Base-by-base conservation (phyloP, 1,139 yeast genomes). In the Taphrina flavorubra region DNA sequence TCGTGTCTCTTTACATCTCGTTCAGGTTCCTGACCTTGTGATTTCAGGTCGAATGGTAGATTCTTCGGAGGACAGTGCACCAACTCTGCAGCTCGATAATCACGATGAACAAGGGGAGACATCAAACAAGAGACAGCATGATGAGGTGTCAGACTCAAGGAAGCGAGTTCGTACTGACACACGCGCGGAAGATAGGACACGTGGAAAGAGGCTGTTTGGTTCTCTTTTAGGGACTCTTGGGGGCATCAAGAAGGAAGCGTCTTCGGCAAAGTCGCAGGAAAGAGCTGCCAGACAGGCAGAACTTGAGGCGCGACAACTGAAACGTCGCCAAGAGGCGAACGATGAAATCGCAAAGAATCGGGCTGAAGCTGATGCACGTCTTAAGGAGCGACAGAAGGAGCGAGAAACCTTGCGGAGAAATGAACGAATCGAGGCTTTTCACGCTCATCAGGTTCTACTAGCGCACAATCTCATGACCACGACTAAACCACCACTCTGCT, bases 161-260 rank as follows among this genome's bases (percentile, higher is more conserved):
- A 58, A 58, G 42, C n/a, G 53, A 25, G 18, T 42, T 2, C 51
- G 62, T 8, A n/a, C 53, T 16, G 62, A 58, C 1, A 46, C 62
- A 6, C 49, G 11, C 6, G 62, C 42, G 14, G 62, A 67, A 20
- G 70, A 68, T 14, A 46, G 51, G 40, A 58, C 39, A 37, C 69
- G 70, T 7, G 70, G 70, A 1, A 64, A 68, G 56, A 60, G 68
- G 10, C 60, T 68, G 46, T 58, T 68, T n/a, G 70, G 70, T 1
- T 62, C 64, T 1, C 40, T 68, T 2, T 42, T 68, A n/a, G 70
- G 70, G n/a, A 68, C 70, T 10, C 49, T 68, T 3, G 70, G 70
- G 13, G 61, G 62, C 4, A 51, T 57, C 39, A 70, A 65, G 61
- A 65, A 61, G 11, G 65, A 68, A 10, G 59, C 63, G 4, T 53